Evolutionary conservation across 2,329 filamentous ascomycete species (phyloP), one percentile per base, ranked within the genome.

Genomic region (Clonostachys rhizophaga): DNA sequence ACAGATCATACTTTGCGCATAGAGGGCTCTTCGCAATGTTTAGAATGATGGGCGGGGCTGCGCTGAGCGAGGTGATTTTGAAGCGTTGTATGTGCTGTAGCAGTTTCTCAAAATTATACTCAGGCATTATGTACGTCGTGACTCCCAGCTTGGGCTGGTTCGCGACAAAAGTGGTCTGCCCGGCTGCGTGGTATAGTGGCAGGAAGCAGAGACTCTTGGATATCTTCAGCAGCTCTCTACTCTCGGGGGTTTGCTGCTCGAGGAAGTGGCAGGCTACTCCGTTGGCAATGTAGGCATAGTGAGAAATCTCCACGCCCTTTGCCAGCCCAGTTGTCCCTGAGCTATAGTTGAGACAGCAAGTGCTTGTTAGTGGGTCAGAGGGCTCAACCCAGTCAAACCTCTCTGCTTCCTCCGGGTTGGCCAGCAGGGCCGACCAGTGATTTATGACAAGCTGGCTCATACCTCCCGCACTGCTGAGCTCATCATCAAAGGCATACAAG

Each of bases 241-340:
- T 30, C 36, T 39, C 36, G 7, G 36, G 36, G n/a, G 81, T 78
- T 49, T 87, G 82, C 13, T 70, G 57, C 36, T 39, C 36, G 36
- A 39, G 14, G 24, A 30, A 30, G 9, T 30, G 24, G 24, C 24
- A 30, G 24, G 24, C 24, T 3, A 30, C 24, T 53, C 81, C 78
- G 59, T 92, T 92, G 51, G 87, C 76, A 39, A 91, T 78, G 57
- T 89, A 88, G 54, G 89, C 86, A 49, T 74, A 71, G 64, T 95
- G 89, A 14, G 83, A 81, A 52, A 94, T 87, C 65, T 87, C 83
- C 13, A 94, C 89, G 11, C 90, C 90, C 62, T 95, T 95, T 10
- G 89, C 88, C 5, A 90, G 74, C 6, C 90, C 89, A 0, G 90
- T 95, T 33, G 87, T 91, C 11, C 89, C 83, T 30, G 79, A 85